Evolutionary conservation across 2,329 filamentous ascomycete genomes (phyloP).

Genomic region (Exophiala alcalophila): DNA sequence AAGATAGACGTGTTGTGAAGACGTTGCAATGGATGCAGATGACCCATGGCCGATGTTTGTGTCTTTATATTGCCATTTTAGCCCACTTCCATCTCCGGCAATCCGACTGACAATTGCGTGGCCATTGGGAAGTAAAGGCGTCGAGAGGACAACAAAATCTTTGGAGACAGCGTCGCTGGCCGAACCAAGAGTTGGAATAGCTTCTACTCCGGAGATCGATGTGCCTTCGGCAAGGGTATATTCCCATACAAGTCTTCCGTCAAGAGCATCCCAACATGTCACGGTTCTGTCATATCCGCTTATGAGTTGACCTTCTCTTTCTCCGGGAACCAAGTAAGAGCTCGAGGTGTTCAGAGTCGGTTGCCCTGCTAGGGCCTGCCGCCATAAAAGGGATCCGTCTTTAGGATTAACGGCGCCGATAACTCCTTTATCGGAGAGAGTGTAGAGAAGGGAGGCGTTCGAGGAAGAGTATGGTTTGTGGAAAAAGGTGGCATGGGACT

Average conservation of each 20-base stretch:
- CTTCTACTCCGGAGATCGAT: constrained; percentile 33
- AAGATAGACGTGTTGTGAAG: constrained; percentile 67
- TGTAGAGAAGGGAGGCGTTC: constrained; percentile 86
- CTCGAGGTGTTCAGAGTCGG: constrained; percentile 39
- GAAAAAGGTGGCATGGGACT: constrained; percentile 86
- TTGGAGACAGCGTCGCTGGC: constrained; percentile 57
- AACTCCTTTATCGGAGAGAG: constrained; percentile 77
- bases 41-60: constrained; percentile 60
- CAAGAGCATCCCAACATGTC: constrained; percentile 77
- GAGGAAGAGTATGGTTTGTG: constrained; percentile 78
- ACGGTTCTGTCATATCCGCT: constrained; percentile 69
- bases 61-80: constrained; percentile 76
- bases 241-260: constrained; percentile 76
- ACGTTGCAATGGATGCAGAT: constrained; percentile 73
- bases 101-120: constrained; percentile 56
- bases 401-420: constrained; percentile 86
- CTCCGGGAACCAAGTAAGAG: constrained; percentile 40
- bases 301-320: constrained; percentile 73
- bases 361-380: constrained; percentile 65
- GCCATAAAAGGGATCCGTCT: constrained; percentile 81
- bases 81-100: constrained; percentile 66
- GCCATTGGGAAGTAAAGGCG: constrained; percentile 58
- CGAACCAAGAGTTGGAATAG: constrained; percentile 33
- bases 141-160: constrained; percentile 66
- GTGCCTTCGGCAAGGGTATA: constrained; percentile 53